Conservation (phyloP, 2,329 filamentous ascomycete species). For the Rhynchosporium graminicola region DNA sequence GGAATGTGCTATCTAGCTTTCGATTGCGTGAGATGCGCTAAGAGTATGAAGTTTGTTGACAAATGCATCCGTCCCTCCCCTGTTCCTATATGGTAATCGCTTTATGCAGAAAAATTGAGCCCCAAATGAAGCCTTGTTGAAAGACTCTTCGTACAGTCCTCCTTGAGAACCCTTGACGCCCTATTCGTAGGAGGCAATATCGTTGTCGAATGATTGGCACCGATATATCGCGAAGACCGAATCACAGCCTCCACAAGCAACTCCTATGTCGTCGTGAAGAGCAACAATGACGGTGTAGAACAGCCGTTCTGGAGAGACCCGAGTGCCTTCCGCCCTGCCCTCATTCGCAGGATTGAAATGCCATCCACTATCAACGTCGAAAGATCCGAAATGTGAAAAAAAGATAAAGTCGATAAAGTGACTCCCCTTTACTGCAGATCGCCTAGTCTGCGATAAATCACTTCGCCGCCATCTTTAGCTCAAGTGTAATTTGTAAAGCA, state of each 20-base stretch:
- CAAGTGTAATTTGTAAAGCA: not conserved
- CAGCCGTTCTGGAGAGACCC: no score
- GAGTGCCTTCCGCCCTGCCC: not conserved
- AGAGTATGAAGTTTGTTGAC: not conserved
- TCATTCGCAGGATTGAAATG: not conserved
- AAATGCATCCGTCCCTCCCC: not conserved
- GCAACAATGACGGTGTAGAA: no score
- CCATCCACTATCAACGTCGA: not conserved
- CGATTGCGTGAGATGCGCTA: not conserved
- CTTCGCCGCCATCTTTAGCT: no score
- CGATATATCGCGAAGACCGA: no score
- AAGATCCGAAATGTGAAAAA: not conserved
- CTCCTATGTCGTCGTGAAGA: no score
- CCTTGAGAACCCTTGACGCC: not conserved
- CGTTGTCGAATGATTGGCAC: no score
- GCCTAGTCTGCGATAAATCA: no score
- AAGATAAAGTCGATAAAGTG: not conserved
- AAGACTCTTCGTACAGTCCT: not conserved
- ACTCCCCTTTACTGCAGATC: no score
- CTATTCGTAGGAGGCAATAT: not conserved
- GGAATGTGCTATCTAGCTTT: not conserved
- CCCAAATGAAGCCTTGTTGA: not conserved
- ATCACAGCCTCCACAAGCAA: no score
- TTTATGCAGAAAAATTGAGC: not conserved
- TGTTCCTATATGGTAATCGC: not conserved